Conservation (phyloP, 2,329 filamentous ascomycete species). For the Exophiala oligosperma region DNA sequence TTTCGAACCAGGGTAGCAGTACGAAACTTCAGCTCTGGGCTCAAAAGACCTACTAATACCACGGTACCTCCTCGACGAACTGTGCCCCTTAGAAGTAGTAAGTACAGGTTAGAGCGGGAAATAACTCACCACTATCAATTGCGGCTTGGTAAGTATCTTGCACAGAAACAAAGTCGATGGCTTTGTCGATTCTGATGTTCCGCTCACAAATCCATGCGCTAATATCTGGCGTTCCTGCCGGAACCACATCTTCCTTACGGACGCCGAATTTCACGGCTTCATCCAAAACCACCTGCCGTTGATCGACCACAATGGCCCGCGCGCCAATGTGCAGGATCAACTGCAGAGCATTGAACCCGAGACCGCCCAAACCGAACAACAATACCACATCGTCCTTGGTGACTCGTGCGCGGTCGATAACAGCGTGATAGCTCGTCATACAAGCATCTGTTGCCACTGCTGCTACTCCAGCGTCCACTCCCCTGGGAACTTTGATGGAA, state of each 20-base stretch:
- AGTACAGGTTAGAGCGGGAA: not conserved
- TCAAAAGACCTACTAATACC: constrained; percentile 15
- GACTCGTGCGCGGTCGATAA: constrained; percentile 6
- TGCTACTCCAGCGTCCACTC: constrained; percentile 1
- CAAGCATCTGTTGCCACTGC: constrained; percentile 18
- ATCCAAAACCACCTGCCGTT: constrained; percentile 16
- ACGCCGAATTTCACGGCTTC: constrained; percentile 20
- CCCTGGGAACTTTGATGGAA: constrained; percentile 10
- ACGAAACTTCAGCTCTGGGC: constrained; percentile 1
- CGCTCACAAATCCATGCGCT: constrained; percentile 4
- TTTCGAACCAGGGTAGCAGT: constrained; percentile 6
- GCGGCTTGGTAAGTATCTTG: constrained; percentile 13
- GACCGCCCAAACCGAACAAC: constrained; percentile 11
- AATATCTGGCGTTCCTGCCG: constrained; percentile 1
- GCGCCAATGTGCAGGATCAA: constrained; percentile 13
- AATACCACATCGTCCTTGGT: constrained; percentile 5
- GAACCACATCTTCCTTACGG: constrained; percentile 8
- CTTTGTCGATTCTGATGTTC: constrained; percentile 7
- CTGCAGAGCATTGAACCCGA: constrained; percentile 21
- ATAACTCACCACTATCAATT: constrained; percentile 12
- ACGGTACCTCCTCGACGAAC: constrained; percentile 17
- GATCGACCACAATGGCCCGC: constrained; percentile 11
- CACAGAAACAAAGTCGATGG: constrained; percentile 17
- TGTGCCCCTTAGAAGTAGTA: not conserved
- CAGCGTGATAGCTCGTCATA: constrained; percentile 16